Evolutionary conservation across 805 yeast genomes (phyloP), one percentile per base, ranked within the genome.

Genomic region (Ogataea nitratoaversa): DNA sequence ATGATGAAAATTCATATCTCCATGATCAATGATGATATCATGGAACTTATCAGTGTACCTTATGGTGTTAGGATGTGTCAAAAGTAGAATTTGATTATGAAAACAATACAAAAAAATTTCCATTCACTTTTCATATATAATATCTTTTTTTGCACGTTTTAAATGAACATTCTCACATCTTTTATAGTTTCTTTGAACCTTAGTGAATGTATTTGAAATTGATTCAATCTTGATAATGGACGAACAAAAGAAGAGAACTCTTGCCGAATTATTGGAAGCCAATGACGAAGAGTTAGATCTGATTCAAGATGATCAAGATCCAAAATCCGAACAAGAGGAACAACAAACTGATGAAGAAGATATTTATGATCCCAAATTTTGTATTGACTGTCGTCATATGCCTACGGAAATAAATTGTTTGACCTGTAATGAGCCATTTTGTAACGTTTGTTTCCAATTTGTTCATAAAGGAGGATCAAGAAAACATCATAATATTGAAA

Each of bases 381-480:
- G 93, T 59, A 70, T 78, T 14, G 91, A 84, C 48, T 84, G 93
- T 57, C 74, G 74, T 28, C 87, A 83, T 54, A 85, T 80, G 78
- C 82, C 85, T 17, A 65, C 75, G 4, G 86, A 81, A 49, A 59
- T 79, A n/a, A 58, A 66, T 28, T 84, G 93, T 59, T 54, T 62
- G 24, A 70, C 70, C 41, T 84, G 93, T 61, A 76, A 72, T 30
- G 91, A 84, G 51, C 67, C 67, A 13, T 84, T 80, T 51, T 84
- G 93, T 60, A 68, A 71, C 23, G 85, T 82, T 3, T 84, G 91
- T 55, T 83, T 74, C 53, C 77, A 70, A 33, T 72, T 81, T 64
- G 67, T 82, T 18, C 93, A 84, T 52, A 70, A 81, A 40, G 82
- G 84, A 23, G 93, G 93, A 14, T 70, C 73, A 40, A 63, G 84